Conservation (phyloP, 177 flowering plant genomes). For the Vitis hybrid region DNA sequence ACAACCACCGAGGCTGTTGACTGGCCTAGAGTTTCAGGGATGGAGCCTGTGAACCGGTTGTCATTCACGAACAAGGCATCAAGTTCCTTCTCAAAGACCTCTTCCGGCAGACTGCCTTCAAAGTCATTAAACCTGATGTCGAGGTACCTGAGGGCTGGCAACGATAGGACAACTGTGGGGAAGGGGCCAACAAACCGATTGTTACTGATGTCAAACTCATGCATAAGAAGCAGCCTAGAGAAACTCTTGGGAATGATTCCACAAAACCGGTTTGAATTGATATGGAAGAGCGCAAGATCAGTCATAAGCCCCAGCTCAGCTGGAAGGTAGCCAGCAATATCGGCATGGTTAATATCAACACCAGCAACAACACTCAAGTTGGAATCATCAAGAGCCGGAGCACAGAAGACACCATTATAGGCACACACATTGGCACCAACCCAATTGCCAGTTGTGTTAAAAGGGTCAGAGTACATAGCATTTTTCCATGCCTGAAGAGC, state of each 20-base stretch:
- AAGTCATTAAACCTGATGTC: constrained; percentile 69
- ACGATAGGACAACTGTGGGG: constrained; percentile 43
- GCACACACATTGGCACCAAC: constrained; percentile 61
- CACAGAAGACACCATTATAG: constrained; percentile 65
- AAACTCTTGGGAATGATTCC: constrained; percentile 62
- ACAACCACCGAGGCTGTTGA: constrained; percentile 58
- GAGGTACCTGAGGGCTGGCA: constrained; percentile 47
- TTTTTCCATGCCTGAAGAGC: constrained; percentile 77
- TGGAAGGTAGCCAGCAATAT: constrained; percentile 72
- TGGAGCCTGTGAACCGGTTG: constrained; percentile 49
- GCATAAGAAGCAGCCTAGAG: constrained; percentile 33
- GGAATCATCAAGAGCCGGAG: constrained; percentile 48
- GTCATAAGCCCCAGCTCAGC: constrained; percentile 54
- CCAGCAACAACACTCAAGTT: constrained; percentile 55
- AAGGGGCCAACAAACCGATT: constrained; percentile 70
- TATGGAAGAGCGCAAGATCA: constrained; percentile 57
- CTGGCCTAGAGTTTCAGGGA: constrained; percentile 62
- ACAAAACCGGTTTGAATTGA: constrained; percentile 73
- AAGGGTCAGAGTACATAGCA: constrained; percentile 68
- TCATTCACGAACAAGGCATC: constrained; percentile 68
- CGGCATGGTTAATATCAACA: constrained; percentile 61
- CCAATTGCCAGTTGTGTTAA: constrained; percentile 53
- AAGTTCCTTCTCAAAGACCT: constrained; percentile 43
- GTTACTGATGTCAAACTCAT: constrained; percentile 73
- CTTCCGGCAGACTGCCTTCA: constrained; percentile 60